These are phyloP conservation scores for Lichtheimia ornata DNA, from an alignment of 371 early-diverging fungal species.

Conservation along the genomic window DNA sequence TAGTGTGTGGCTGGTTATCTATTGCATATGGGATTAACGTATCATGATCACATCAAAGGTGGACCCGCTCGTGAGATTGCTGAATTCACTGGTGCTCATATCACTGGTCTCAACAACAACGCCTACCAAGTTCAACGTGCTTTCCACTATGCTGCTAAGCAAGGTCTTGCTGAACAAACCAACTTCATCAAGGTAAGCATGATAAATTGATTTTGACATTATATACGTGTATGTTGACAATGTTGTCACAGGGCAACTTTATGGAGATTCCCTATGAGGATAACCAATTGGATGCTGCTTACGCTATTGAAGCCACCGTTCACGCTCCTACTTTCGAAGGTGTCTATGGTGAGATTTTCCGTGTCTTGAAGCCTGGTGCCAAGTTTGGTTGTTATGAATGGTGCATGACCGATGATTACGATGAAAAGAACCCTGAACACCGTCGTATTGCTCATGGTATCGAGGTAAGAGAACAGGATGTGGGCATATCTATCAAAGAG, in stretches of 20 bases:
- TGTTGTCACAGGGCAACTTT: conserved; percentile 77
- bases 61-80: conserved; percentile 93
- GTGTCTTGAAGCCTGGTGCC: conserved; percentile 90
- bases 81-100: conserved; percentile 84
- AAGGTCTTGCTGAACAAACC: conserved; percentile 61
- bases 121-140: conserved; percentile 90
- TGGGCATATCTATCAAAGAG: background rate
- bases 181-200: conserved; percentile 61
- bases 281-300: conserved; percentile 79
- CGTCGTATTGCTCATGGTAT: conserved; percentile 77
- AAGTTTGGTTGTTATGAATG: conserved; percentile 92
- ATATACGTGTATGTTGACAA: background rate
- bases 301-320: conserved; percentile 94
- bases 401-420: conserved; percentile 85
- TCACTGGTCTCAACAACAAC: conserved; percentile 95
- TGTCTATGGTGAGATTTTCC: conserved; percentile 87
- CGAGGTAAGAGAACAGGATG: conserved; percentile 51
- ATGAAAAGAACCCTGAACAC: conserved; percentile 74
- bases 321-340: conserved; percentile 83
- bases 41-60: conserved; percentile 34
- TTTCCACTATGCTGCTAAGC: conserved; percentile 66
- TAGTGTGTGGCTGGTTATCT: background rate
- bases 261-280: conserved; percentile 90
- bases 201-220: background rate
- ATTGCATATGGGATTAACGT: background rate